These are phyloP conservation scores for Torrubiella hemipterigena DNA, from an alignment of 2,329 filamentous ascomycete species.

Conservation along the genomic window DNA sequence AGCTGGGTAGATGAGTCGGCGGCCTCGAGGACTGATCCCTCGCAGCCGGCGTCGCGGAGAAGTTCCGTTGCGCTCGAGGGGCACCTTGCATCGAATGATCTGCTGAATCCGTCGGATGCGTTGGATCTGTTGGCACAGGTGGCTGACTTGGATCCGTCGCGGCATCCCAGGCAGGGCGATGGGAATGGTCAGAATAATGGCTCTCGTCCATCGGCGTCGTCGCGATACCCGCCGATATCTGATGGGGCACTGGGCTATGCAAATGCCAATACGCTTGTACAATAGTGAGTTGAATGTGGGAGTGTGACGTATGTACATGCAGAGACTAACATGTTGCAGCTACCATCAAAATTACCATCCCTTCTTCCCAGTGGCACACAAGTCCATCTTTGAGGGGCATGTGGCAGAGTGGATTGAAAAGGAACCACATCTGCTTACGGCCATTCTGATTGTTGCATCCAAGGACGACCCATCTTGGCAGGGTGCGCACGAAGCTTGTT, in stretches of 20 bases:
- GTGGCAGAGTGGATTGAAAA: constrained; percentile 44
- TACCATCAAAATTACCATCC: constrained; percentile 57
- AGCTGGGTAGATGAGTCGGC: constrained; percentile 5
- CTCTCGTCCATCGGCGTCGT: constrained; percentile 3
- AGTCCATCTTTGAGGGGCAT: constrained; percentile 40
- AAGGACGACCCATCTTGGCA: constrained; percentile 57
- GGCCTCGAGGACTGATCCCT: constrained; percentile 5
- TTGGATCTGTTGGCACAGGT: constrained; percentile 27
- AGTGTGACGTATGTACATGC: neutral
- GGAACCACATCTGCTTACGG: constrained; percentile 57
- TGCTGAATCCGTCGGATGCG: constrained; percentile 28
- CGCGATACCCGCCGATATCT: constrained; percentile 19
- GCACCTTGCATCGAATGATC: constrained; percentile 25
- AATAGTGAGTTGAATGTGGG: constrained; percentile 12
- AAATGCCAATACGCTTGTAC: constrained; percentile 13
- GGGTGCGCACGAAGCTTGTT: constrained; percentile 52
- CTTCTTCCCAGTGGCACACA: constrained; percentile 57
- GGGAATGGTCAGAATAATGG: constrained; percentile 1
- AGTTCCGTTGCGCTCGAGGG: constrained; percentile 18
- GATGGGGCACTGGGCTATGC: constrained; percentile 16
- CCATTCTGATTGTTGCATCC: constrained; percentile 58
- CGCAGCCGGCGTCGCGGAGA: constrained; percentile 5
- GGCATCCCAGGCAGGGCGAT: constrained; percentile 7
- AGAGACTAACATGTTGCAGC: no score
- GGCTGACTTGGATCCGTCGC: constrained; percentile 21